These are phyloP conservation scores for Butyriboletus loyo DNA, from an alignment of 768 basidiomycete species.

Conservation along the genomic window DNA sequence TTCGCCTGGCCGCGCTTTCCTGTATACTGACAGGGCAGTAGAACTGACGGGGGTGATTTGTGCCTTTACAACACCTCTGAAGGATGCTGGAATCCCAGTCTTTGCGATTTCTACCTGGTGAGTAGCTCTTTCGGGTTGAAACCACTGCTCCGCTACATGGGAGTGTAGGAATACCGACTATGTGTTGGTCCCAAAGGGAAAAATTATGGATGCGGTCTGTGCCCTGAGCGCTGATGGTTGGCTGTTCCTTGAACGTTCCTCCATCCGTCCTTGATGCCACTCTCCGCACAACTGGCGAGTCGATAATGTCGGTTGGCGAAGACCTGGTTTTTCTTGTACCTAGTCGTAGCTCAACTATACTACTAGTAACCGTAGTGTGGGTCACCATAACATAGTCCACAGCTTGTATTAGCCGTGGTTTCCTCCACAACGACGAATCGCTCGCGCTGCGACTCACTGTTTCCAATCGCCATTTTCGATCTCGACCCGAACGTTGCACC, in stretches of 20 bases:
- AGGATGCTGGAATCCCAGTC: slow-evolving; percentile 48
- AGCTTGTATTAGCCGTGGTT: slow-evolving; percentile 4
- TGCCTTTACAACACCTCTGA: slow-evolving; percentile 52
- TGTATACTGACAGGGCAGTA: slow-evolving; percentile 21
- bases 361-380: neutral
- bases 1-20: neutral
- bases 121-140: slow-evolving; percentile 6
- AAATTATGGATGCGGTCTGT: slow-evolving; percentile 39
- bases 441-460: neutral
- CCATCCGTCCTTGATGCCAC: slow-evolving; percentile 4
- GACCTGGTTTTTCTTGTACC: neutral
- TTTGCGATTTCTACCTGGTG: slow-evolving; percentile 67
- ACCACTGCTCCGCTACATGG: neutral
- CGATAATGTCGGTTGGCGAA: neutral
- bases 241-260: slow-evolving; percentile 25
- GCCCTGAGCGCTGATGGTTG: slow-evolving; percentile 52
- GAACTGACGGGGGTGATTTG: slow-evolving; percentile 57
- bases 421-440: slow-evolving; percentile 8
- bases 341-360: neutral
- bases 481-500: neutral
- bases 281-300: no score
- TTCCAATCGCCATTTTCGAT: slow-evolving; percentile 1
- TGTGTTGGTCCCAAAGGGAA: slow-evolving; percentile 50
- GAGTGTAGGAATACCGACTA: slow-evolving; percentile 64
- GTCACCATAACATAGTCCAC: slow-evolving; percentile 6